Percentiles rank a stretch among this genome's conserved stretches.
Evolutionary conservation across 257 asterid genomes (phyloP).

Genomic region (Scutellaria baicalensis): DNA sequence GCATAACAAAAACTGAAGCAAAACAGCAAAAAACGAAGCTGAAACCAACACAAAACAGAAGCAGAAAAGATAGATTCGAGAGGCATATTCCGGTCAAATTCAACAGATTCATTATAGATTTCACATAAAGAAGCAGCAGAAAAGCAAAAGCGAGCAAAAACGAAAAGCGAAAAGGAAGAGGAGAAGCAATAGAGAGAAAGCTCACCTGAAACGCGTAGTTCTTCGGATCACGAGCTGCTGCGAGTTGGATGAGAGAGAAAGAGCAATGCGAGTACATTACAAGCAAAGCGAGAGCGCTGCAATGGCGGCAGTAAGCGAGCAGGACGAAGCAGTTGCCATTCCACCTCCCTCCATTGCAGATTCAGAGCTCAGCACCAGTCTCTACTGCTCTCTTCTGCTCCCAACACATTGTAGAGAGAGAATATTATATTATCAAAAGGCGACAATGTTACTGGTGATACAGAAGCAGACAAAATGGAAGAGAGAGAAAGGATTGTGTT

Average conservation of each 20-base stretch:
- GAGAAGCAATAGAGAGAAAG: slow-evolving; percentile 7
- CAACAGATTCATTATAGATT: slow-evolving; percentile 32
- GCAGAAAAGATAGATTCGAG: slow-evolving; percentile 4
- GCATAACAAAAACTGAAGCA: neutral
- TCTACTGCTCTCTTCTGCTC: slow-evolving; percentile 3
- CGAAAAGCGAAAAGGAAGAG: neutral
- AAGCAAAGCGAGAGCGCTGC: slow-evolving; percentile 18
- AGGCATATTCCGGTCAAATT: slow-evolving; percentile 27
- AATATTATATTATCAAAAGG: slow-evolving; percentile 12
- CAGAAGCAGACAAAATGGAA: slow-evolving; percentile 23
- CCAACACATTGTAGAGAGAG: slow-evolving; percentile 27
- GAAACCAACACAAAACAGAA: neutral
- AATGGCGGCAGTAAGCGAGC: slow-evolving; percentile 13
- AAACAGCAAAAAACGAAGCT: slow-evolving; percentile 12
- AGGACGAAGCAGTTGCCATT: neutral
- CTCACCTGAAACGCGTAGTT: slow-evolving; percentile 37
- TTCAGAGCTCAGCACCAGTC: slow-evolving; percentile 14
- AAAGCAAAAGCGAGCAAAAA: slow-evolving; percentile 20
- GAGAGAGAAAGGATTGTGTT: slow-evolving; percentile 7
- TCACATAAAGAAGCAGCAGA: slow-evolving; percentile 18
- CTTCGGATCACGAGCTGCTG: slow-evolving; percentile 35
- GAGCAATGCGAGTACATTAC: slow-evolving; percentile 7
- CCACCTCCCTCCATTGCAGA: slow-evolving; percentile 26
- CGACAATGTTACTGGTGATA: slow-evolving; percentile 18
- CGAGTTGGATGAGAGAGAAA: slow-evolving; percentile 17